Base-by-base conservation (phyloP, 345 rosid genomes). In the Eucalyptus cloeziana region DNA sequence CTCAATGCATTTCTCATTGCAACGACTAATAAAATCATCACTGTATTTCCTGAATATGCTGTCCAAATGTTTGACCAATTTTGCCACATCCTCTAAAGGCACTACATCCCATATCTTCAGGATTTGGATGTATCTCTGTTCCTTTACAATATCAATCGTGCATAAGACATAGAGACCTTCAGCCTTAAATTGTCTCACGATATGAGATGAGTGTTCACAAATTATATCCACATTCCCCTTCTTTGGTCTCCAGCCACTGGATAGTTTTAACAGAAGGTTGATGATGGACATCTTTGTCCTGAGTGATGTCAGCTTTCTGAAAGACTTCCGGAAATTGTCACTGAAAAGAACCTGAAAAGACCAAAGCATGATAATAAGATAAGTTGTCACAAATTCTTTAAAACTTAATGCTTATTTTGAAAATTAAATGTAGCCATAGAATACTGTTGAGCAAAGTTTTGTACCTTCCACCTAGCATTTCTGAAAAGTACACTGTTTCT, bases 51-150 rank as follows among this genome's bases (percentile, higher is more conserved):
- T 86, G 90, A 93, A 95, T 49, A 93, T 88, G 47, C 87, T 83
- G 87, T 93, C 94, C 7, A 94, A 91, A 54, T 93, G 93, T 90
- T 92, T 92, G 21, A 88, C 94, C 90, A 92, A 76, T 86, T 89
- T 91, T 5, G 87, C 90, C 64, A 90, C 89, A 83, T 94, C 93
- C 86, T 92, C 89, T 33, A 87, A 79, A 9, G 93, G 93, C 88
- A 94, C 81, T 86, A 95, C 76, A 88, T 95, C 96, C 96, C 96
- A 95, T n/a, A 93, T 91, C 92, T 90, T 95, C 90, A 95, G 80
- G 51, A 93, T 91, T 91, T 94, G 96, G 19, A 31, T 88, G 88
- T 92, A 90, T 49, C 45, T 44, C 5, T 10, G 69, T 31, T 92
- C 92, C 90, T 93, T 93, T 64, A 15, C 69, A 6, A 93, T 60